phyloP scores from a whole-genome alignment of 768 basidiomycete genomes.

The Boletus vermiculosoides region DNA sequence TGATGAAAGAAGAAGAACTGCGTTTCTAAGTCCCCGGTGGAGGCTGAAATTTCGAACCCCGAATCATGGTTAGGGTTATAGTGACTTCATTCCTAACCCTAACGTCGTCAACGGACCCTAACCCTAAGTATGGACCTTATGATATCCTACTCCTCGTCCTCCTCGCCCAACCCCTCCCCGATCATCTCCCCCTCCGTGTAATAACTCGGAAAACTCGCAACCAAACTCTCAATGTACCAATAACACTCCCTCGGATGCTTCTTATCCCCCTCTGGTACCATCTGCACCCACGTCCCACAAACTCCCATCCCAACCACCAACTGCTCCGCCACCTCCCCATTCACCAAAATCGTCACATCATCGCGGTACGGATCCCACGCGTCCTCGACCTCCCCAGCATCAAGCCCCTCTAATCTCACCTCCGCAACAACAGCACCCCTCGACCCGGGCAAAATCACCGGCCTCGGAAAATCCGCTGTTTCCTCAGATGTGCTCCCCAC shows the following conservation, averaged over 20 bases:
- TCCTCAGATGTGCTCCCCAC: constrained; percentile 28
- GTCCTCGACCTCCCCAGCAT: background rate
- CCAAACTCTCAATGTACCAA: constrained; percentile 60
- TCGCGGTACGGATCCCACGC: constrained; percentile 41
- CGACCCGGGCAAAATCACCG: constrained; percentile 33
- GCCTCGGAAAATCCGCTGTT: constrained; percentile 35
- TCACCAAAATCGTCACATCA: constrained; percentile 31
- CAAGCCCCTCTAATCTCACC: background rate
- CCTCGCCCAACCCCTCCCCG: background rate
- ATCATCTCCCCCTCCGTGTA: constrained; percentile 27
- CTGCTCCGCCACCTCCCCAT: constrained; percentile 9
- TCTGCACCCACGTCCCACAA: constrained; percentile 37
- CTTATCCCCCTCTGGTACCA: constrained; percentile 14
- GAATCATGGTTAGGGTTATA: constrained; percentile 30
- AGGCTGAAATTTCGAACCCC: constrained; percentile 27
- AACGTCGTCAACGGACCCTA: background rate
- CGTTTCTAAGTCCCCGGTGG: background rate
- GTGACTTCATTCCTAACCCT: constrained; percentile 16
- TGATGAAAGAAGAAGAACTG: background rate
- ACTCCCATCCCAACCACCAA: constrained; percentile 33
- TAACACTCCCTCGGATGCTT: constrained; percentile 28
- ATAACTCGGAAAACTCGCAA: constrained; percentile 52
- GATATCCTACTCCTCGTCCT: background rate
- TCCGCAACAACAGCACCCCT: constrained; percentile 23
- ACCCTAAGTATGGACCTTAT: too few species aligned